phyloP scores from a whole-genome alignment of 23 red algal genomes.

The Pyropia haitanensis region DNA sequence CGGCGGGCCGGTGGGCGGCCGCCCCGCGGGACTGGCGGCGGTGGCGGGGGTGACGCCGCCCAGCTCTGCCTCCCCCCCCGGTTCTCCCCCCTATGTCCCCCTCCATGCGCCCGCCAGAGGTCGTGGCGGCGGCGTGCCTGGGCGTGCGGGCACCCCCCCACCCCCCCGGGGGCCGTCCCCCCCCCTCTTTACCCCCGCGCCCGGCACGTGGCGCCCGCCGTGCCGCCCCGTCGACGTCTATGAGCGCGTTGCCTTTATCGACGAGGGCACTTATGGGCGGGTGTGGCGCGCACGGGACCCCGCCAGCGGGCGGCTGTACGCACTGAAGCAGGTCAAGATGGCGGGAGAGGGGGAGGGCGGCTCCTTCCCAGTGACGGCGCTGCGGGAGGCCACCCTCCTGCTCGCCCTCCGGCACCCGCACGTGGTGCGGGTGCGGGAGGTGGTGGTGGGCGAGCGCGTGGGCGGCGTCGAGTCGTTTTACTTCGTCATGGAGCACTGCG shows the following conservation, averaged over 20 bases:
- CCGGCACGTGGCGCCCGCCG: background rate
- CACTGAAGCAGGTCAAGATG: slow-evolving; percentile 78
- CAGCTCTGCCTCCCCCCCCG: too few relatives aligned
- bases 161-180: too few relatives aligned
- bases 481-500: slow-evolving; percentile 73
- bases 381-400: slow-evolving; percentile 48
- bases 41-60: too few relatives aligned
- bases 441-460: slow-evolving; percentile 34
- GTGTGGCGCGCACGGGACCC: slow-evolving; percentile 73
- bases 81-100: too few relatives aligned
- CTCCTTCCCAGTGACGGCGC: slow-evolving; percentile 53
- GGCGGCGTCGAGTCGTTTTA: slow-evolving; percentile 47
- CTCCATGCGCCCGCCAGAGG: too few relatives aligned
- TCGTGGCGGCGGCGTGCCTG: too few relatives aligned
- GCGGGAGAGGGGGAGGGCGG: slow-evolving; percentile 33
- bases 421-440: slow-evolving; percentile 57
- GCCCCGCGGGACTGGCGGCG: too few relatives aligned
- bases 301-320: slow-evolving; percentile 26
- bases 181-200: too few relatives aligned
- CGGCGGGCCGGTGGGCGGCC: too few relatives aligned
- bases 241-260: slow-evolving; percentile 70
- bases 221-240: slow-evolving; percentile 72
- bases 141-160: too few relatives aligned
- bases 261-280: slow-evolving; percentile 74
- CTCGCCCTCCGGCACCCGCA: slow-evolving; percentile 61